phyloP scores from a whole-genome alignment of 2,329 filamentous ascomycete species.

The Trichoderma sp. region DNA sequence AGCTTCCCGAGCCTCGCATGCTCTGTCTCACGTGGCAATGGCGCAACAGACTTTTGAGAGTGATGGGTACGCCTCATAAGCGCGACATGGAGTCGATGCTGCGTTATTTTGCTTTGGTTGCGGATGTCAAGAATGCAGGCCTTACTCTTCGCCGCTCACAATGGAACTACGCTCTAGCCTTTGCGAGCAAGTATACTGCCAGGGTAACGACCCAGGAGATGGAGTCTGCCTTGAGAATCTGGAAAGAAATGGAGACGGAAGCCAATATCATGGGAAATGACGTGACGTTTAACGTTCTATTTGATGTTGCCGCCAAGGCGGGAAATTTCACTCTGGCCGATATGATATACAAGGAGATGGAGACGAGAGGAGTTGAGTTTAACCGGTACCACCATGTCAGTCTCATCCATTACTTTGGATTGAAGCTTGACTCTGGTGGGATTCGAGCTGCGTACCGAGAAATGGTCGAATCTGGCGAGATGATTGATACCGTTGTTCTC shows the following conservation, averaged over 20 bases:
- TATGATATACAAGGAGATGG: constrained; percentile 82
- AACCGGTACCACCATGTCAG: constrained; percentile 82
- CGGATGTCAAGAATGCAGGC: constrained; percentile 76
- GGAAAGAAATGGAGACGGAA: constrained; percentile 85
- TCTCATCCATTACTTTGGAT: constrained; percentile 80
- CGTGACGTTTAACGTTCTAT: constrained; percentile 92
- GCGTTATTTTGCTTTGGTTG: constrained; percentile 79
- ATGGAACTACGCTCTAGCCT: constrained; percentile 83
- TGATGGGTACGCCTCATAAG: constrained; percentile 64
- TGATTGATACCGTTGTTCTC: constrained; percentile 83
- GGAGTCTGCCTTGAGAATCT: constrained; percentile 69
- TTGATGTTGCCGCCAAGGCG: constrained; percentile 82
- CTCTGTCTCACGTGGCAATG: constrained; percentile 51
- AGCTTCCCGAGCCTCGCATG: constrained; percentile 56
- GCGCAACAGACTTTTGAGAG: constrained; percentile 66
- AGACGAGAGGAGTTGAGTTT: constrained; percentile 63
- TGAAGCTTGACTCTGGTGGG: constrained; percentile 70
- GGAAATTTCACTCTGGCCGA: constrained; percentile 83
- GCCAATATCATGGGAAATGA: constrained; percentile 65
- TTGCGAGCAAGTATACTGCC: constrained; percentile 71
- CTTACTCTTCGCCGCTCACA: constrained; percentile 67
- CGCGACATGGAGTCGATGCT: constrained; percentile 66
- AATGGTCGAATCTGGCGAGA: constrained; percentile 81
- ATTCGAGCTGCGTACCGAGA: constrained; percentile 77
- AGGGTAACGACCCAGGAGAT: constrained; percentile 60